phyloP scores from a whole-genome alignment of 2,329 filamentous ascomycete species.

The Passalora sequoiae region DNA sequence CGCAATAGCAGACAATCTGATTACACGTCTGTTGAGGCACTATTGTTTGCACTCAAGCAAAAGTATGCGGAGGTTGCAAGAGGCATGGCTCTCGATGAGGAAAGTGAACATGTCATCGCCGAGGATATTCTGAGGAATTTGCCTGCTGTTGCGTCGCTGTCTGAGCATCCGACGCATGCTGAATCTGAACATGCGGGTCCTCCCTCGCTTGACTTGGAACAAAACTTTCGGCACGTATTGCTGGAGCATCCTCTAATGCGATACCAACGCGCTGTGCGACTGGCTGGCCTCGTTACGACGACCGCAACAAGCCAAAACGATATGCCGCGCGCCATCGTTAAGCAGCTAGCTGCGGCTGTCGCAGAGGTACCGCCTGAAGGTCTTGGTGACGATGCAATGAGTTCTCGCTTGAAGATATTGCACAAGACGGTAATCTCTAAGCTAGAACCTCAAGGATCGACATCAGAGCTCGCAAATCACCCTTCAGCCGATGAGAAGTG shows the following conservation, averaged over 20 bases:
- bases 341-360: not conserved
- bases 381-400: not conserved
- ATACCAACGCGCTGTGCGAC: not conserved
- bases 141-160: no score
- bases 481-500: conserved; percentile 44
- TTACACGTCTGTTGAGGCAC: not conserved
- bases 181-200: no score
- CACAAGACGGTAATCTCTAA: not conserved
- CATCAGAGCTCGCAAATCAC: not conserved
- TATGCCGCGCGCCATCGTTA: not conserved
- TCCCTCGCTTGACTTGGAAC: no score
- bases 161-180: no score
- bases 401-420: not conserved
- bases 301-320: not conserved
- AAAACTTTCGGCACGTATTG: no score
- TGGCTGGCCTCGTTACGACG: not conserved
- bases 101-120: not conserved
- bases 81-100: not conserved
- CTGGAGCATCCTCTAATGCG: conserved; percentile 1
- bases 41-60: conserved; percentile 3
- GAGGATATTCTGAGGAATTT: not conserved
- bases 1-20: not conserved
- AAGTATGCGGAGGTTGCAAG: not conserved
- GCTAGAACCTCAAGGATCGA: not conserved
- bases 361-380: not conserved